A percentile compares a stretch with the other conserved stretches of the same genome.
These are phyloP conservation scores for Ophiostoma montium DNA, from an alignment of 2,329 filamentous ascomycete genomes.

Conservation along the genomic window DNA sequence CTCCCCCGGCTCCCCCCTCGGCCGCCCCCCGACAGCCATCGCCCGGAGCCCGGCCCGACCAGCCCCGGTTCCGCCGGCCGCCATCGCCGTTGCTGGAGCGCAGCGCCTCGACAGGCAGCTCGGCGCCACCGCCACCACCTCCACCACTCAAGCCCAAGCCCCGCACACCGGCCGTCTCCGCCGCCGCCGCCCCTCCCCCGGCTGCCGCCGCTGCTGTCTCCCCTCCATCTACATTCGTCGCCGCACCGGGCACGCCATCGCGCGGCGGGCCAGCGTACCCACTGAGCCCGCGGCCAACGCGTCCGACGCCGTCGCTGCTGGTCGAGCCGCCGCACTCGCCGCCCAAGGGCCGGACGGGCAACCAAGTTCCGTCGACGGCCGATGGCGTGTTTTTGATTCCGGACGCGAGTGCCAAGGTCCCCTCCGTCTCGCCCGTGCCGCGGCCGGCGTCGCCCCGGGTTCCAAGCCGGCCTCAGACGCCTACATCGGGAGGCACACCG, in stretches of 20 bases:
- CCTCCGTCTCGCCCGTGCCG: constrained; percentile 15
- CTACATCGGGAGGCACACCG: constrained; percentile 39
- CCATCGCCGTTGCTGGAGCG: constrained; percentile 17
- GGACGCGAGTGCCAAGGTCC: constrained; percentile 27
- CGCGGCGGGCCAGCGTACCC: constrained; percentile 32
- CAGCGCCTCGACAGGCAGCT: constrained; percentile 15
- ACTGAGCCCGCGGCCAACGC: constrained; percentile 25
- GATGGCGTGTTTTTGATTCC: constrained; percentile 38
- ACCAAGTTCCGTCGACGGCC: constrained; percentile 17
- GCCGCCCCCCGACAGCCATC: constrained; percentile 11
- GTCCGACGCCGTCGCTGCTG: constrained; percentile 48
- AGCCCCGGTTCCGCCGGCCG: constrained; percentile 24
- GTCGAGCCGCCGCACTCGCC: constrained; percentile 60
- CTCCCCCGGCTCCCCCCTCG: constrained; percentile 2
- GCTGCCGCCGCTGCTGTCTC: background rate
- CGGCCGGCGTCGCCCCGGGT: constrained; percentile 22
- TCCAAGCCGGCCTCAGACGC: constrained; percentile 41
- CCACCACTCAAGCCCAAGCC: constrained; percentile 25
- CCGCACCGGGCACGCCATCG: constrained; percentile 20
- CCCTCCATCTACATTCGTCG: background rate
- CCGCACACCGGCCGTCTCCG: background rate
- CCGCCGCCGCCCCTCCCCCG: too few species aligned
- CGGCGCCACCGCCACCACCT: constrained; percentile 18
- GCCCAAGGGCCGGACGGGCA: constrained; percentile 32
- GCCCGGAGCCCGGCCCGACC: constrained; percentile 16